Base-by-base conservation (phyloP, 768 basidiomycete species). In the Leccinum subtestaceum region DNA sequence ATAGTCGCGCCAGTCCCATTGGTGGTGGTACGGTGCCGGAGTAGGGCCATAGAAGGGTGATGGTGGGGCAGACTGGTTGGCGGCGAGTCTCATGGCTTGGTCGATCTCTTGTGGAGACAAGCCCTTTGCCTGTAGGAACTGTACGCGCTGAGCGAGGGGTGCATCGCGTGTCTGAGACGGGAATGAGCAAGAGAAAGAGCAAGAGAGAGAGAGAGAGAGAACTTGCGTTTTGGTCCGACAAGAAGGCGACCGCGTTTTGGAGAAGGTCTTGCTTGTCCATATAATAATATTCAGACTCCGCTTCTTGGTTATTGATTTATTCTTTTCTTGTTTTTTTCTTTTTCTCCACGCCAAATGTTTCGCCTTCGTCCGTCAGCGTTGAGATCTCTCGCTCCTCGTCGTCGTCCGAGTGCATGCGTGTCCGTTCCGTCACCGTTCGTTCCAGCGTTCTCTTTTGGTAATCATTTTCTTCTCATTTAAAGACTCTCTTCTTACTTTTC, bases 1-100 rank as follows among this genome's bases (percentile, higher is more conserved):
- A 73, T 96, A 93, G 75, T 99, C 97, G 58, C 95, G 81, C 97
- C 97, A 99, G 72, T 98, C 96, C 84, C 91, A 86, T 9, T 82
- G 84, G 23, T 75, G 67, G 25, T 74, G 74, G 66, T 76, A 78
- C 15, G 75, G 70, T 61, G 78, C 74, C 19, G 19, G 19, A 0
- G 43, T n/a, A 1, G 79, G 75, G 2, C 72, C 77, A 72, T 86
- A 89, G 1, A 72, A 66, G 56, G 73, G 59, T 67, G 32, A 45
- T 40, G 31, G 60, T 63, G 21, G 68, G 40, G 13, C 53, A 58
- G 57, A 59, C 45, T 71, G 67, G 40, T 55, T 71, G 17, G 84
- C 72, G 0, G 86, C 82, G 69, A 87, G 87, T 59, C 81, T 81
- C 69, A 98, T 72, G 1, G 93, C 95, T 31, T 85, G 78, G 71